Evolutionary conservation across 1,284 basidiomycete genomes (phyloP).

Genomic region (Anthracocystis setariae): DNA sequence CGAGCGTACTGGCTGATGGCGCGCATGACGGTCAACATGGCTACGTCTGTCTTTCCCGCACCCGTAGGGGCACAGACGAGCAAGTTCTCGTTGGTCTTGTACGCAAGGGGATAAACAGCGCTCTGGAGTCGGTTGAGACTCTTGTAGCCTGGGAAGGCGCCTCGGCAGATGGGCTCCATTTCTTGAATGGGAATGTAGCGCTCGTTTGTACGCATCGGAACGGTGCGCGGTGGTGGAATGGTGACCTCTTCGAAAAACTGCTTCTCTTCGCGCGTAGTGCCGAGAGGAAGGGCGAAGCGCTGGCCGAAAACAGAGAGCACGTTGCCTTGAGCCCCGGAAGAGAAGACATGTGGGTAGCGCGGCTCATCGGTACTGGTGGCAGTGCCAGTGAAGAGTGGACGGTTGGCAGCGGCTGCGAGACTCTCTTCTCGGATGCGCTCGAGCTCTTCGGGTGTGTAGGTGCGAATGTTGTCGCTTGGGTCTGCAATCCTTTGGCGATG

Average conservation of each 20-base stretch:
- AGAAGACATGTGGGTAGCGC: slow-evolving; percentile 87
- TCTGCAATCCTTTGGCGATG: slow-evolving; percentile 16
- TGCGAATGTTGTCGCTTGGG: slow-evolving; percentile 46
- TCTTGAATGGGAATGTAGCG: slow-evolving; percentile 79
- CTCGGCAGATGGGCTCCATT: slow-evolving; percentile 80
- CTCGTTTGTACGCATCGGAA: slow-evolving; percentile 81
- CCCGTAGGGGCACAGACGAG: slow-evolving; percentile 74
- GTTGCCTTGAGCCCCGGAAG: slow-evolving; percentile 76
- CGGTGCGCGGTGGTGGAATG: slow-evolving; percentile 82
- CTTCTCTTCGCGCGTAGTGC: slow-evolving; percentile 77
- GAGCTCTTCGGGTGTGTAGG: slow-evolving; percentile 73
- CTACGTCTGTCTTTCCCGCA: slow-evolving; percentile 95
- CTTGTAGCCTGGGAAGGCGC: slow-evolving; percentile 90
- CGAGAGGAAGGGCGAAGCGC: slow-evolving; percentile 83
- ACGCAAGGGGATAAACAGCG: slow-evolving; percentile 92
- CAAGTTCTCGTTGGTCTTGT: slow-evolving; percentile 94
- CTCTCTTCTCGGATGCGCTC: slow-evolving; percentile 76
- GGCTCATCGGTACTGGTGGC: slow-evolving; percentile 73
- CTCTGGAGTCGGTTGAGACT: slow-evolving; percentile 94
- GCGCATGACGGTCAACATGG: slow-evolving; percentile 91
- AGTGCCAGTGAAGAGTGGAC: slow-evolving; percentile 76
- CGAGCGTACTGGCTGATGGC: slow-evolving; percentile 81
- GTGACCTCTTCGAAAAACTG: slow-evolving; percentile 78
- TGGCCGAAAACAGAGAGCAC: slow-evolving; percentile 78
- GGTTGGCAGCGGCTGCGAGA: slow-evolving; percentile 75